phyloP scores from a whole-genome alignment of 805 yeast species.

The Candida montana region DNA sequence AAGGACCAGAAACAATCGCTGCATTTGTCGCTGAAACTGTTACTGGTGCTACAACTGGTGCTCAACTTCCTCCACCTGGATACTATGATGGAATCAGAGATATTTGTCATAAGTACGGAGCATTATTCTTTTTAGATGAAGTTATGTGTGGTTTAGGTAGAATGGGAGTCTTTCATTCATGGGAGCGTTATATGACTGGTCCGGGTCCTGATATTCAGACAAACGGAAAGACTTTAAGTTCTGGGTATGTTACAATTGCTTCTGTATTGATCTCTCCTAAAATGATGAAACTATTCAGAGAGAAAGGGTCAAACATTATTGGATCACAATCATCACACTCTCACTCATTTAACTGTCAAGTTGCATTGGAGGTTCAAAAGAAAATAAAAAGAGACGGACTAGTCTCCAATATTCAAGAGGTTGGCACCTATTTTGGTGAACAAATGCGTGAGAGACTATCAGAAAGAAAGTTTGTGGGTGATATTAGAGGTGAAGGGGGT shows the following conservation, averaged over 20 bases:
- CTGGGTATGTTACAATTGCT: conserved; percentile 39
- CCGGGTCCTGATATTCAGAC: conserved; percentile 38
- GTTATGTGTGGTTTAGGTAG: conserved; percentile 49
- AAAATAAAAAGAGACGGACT: conserved; percentile 28
- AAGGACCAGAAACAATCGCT: conserved; percentile 34
- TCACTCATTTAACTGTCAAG: conserved; percentile 36
- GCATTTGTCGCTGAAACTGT: conserved; percentile 38
- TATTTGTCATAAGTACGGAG: conserved; percentile 42
- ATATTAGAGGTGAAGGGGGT: conserved; percentile 45
- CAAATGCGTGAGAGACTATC: conserved; percentile 22
- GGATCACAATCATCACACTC: conserved; percentile 43
- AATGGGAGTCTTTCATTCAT: conserved; percentile 37
- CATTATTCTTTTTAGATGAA: conserved; percentile 41
- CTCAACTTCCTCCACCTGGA: conserved; percentile 33
- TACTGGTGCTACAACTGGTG: conserved; percentile 36
- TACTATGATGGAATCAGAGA: conserved; percentile 36
- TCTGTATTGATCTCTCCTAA: conserved; percentile 31
- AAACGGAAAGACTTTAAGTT: conserved; percentile 38
- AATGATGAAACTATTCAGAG: conserved; percentile 22
- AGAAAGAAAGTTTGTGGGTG: conserved; percentile 32
- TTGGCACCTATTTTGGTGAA: conserved; percentile 37
- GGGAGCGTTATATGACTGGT: conserved; percentile 29
- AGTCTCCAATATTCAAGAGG: conserved; percentile 32
- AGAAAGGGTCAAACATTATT: conserved; percentile 20
- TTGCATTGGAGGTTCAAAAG: conserved; percentile 37